These are phyloP conservation scores for Camelina neglecta DNA, from an alignment of 345 rosid species.

Conservation along the genomic window DNA sequence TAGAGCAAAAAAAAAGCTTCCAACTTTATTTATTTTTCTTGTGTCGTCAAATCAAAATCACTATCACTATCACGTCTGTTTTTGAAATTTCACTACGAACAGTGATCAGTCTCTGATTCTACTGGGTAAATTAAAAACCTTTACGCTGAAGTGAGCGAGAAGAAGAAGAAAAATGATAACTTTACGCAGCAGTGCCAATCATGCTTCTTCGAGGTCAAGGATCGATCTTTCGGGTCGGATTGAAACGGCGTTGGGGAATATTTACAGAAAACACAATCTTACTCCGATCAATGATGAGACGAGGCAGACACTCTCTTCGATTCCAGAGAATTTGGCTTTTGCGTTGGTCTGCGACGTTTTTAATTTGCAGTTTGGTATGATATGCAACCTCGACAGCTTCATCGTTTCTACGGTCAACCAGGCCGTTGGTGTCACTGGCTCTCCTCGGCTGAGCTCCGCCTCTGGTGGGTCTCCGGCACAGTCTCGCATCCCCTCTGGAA, in stretches of 20 bases:
- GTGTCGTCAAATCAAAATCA: conserved; percentile 13
- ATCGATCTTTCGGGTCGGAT: conserved; percentile 45
- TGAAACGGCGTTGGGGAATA: conserved; percentile 47
- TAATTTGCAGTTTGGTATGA: background rate
- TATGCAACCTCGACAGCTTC: conserved; percentile 31
- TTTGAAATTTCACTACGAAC: background rate
- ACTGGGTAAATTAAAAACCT: background rate
- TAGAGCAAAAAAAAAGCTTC: background rate
- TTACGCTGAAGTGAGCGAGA: no score
- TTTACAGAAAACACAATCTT: conserved; percentile 45
- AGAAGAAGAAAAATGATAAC: conserved; percentile 2
- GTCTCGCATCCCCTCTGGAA: conserved; percentile 17
- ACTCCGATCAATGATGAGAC: conserved; percentile 38
- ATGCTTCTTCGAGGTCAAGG: conserved; percentile 28
- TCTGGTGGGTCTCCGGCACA: conserved; percentile 14
- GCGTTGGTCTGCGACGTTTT: conserved; percentile 32
- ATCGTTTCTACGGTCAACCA: background rate
- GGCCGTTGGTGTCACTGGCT: background rate
- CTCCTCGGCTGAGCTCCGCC: conserved; percentile 9
- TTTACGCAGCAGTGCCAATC: background rate
- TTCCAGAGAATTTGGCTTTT: conserved; percentile 49
- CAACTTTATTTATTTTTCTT: background rate
- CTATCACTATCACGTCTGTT: background rate
- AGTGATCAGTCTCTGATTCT: background rate
- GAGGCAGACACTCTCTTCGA: conserved; percentile 43